Base-by-base conservation (phyloP, 768 basidiomycete species). In the Pleurotus citrinopileatus region DNA sequence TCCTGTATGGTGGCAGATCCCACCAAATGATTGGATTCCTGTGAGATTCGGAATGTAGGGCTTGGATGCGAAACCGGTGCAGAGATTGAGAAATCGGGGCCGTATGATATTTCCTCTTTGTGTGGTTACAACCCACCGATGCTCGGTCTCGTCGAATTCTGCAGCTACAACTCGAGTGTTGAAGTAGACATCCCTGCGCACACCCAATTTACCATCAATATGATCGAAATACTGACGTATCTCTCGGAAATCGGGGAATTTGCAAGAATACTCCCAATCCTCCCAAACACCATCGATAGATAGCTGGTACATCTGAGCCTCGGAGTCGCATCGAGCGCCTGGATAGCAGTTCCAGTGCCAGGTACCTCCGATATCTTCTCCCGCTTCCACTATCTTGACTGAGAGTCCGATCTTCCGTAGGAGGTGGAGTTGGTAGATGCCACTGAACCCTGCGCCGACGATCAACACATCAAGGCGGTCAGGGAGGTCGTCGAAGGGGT, bases 21-120 rank as follows among this genome's bases (percentile, higher is more conserved):
- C 66, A 50, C 60, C 46, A 53, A 67, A 67, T 13, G 55, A 59
- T 23, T 53, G 51, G 13, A 67, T 57, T 4, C 64, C 61, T 22
- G 45, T 54, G 52, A 59, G 44, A 4, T 57, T 28, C 9, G 66
- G 66, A 15, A 57, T 57, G 29, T 64, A 51, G 3, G 57, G 54
- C 17, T 55, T 58, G 1, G 55, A 52, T 8, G 43, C 57, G 28
- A 52, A 60, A n/a, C 61, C 61, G 2, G 53, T 60, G 50, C 57
- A 58, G 9, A 62, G 25, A 38, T 47, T 23, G 37, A 62, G 36
- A 28, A 55, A 62, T 8, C 54, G 51, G 2, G 53, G 27, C 20
- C 55, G 52, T 9, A 52, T 53, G 3, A 42, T 40, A 3, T 40
- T 17, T 10, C 59, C 55, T 25, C 32, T 34, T 8, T 57, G 47